These are phyloP conservation scores for Podochytrium sp. DNA, from an alignment of 192 early-diverging fungal genomes.

Conservation along the genomic window DNA sequence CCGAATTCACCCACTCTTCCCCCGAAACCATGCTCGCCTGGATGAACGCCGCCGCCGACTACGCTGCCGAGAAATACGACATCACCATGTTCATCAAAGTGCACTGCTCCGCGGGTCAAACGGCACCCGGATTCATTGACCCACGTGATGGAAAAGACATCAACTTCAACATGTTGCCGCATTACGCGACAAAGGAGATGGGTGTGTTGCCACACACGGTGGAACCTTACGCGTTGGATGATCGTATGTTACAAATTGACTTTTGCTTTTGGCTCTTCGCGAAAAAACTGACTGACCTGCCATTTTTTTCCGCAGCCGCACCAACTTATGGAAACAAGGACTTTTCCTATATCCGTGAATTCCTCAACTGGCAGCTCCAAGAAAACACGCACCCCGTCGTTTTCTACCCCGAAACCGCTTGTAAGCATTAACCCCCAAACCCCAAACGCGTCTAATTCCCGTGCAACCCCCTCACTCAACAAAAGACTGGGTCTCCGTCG, in stretches of 20 bases:
- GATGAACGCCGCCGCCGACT: slow-evolving; percentile 32
- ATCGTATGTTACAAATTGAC: slow-evolving; percentile 3
- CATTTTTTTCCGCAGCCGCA: slow-evolving; percentile 13
- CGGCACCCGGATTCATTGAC: slow-evolving; percentile 28
- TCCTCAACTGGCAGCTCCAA: slow-evolving; percentile 33
- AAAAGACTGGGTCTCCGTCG: slow-evolving; percentile 21
- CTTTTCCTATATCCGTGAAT: slow-evolving; percentile 30
- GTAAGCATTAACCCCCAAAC: no score
- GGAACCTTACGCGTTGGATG: slow-evolving; percentile 27
- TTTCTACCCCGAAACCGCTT: slow-evolving; percentile 38
- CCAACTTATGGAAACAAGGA: slow-evolving; percentile 37
- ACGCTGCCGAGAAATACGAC: slow-evolving; percentile 33
- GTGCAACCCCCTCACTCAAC: no score
- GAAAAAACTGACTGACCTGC: background rate
- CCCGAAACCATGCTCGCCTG: slow-evolving; percentile 27
- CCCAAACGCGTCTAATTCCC: background rate
- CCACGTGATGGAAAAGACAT: slow-evolving; percentile 19
- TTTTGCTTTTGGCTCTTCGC: background rate
- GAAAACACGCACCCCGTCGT: slow-evolving; percentile 23
- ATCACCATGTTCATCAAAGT: slow-evolving; percentile 33
- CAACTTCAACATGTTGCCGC: slow-evolving; percentile 35
- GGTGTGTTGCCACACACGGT: slow-evolving; percentile 34
- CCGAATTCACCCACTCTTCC: slow-evolving; percentile 33
- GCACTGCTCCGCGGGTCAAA: slow-evolving; percentile 35
- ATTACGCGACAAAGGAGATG: slow-evolving; percentile 14